Conservation (phyloP, 768 basidiomycete genomes). For the Collybia nuda region DNA sequence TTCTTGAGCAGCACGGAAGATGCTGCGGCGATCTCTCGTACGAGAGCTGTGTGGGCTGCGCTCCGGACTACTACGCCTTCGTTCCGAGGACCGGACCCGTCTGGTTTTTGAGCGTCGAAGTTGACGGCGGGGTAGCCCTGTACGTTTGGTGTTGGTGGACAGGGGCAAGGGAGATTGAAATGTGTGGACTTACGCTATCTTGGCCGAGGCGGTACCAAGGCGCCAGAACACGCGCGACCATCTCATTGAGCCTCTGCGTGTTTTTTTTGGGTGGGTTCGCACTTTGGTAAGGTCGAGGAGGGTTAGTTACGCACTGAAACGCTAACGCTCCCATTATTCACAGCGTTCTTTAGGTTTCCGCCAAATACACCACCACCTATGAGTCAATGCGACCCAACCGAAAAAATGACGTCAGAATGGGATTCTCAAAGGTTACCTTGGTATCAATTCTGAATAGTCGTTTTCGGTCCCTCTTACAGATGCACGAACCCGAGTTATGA, state of each 20-base stretch:
- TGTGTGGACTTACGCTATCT: constrained; percentile 28
- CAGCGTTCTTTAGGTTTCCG: not conserved
- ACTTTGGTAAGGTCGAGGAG: too few relatives aligned
- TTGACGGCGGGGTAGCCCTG: constrained; percentile 38
- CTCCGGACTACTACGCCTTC: constrained; percentile 42
- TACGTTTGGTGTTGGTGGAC: not conserved
- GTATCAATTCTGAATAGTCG: too few relatives aligned
- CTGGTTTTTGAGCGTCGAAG: constrained; percentile 44
- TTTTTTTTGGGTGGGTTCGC: too few relatives aligned
- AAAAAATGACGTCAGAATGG: too few relatives aligned
- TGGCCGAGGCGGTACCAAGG: constrained; percentile 49
- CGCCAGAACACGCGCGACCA: constrained; percentile 45
- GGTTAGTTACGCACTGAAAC: too few relatives aligned
- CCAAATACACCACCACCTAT: not conserved
- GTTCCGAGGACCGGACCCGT: constrained; percentile 45
- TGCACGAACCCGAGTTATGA: too few relatives aligned
- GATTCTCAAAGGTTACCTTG: too few relatives aligned
- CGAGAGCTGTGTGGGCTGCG: constrained; percentile 46
- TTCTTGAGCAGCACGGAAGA: constrained; percentile 75
- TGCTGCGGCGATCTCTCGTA: constrained; percentile 61
- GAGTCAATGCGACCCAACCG: too few relatives aligned
- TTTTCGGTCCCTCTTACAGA: too few relatives aligned
- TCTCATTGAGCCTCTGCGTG: constrained; percentile 39
- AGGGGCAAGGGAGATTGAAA: not conserved
- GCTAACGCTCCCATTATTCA: not conserved